phyloP scores from a whole-genome alignment of 805 yeast species.

The Cyberlindnera veronae region DNA sequence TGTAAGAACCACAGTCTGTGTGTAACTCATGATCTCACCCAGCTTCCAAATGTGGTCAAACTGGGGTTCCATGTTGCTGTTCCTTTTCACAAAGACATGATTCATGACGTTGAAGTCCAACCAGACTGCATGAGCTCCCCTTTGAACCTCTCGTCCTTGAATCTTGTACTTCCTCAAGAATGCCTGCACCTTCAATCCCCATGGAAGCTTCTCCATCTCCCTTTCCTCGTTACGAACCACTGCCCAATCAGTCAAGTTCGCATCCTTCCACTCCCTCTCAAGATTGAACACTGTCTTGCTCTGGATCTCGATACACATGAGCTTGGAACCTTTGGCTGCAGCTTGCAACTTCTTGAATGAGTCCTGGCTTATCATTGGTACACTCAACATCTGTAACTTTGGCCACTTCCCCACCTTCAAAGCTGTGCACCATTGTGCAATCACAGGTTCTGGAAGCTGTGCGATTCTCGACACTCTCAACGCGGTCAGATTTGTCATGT shows the following conservation, averaged over 20 bases:
- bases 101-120: constrained; percentile 23
- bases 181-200: constrained; percentile 21
- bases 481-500: constrained; percentile 18
- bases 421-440: constrained; percentile 23
- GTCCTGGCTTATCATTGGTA: constrained; percentile 18
- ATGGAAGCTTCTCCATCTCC: constrained; percentile 13
- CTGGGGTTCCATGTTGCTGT: constrained; percentile 3
- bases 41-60: constrained; percentile 20
- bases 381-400: constrained; percentile 19
- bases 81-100: constrained; percentile 6
- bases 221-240: constrained; percentile 2
- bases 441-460: constrained; percentile 18
- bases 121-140: constrained; percentile 3
- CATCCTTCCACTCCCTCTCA: constrained; percentile 16
- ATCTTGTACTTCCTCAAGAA: constrained; percentile 12
- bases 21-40: constrained; percentile 13
- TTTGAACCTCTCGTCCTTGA: constrained; percentile 3
- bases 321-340: constrained; percentile 11
- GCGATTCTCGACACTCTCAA: constrained; percentile 15
- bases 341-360: constrained; percentile 13
- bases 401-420: constrained; percentile 24
- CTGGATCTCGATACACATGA: constrained; percentile 21
- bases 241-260: constrained; percentile 21
- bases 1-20: constrained; percentile 18
- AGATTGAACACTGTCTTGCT: constrained; percentile 12